A percentile compares a stretch with the other conserved stretches of the same genome.
phyloP scores from a whole-genome alignment of 2,329 filamentous ascomycete species.

The Beauveria asiatica region DNA sequence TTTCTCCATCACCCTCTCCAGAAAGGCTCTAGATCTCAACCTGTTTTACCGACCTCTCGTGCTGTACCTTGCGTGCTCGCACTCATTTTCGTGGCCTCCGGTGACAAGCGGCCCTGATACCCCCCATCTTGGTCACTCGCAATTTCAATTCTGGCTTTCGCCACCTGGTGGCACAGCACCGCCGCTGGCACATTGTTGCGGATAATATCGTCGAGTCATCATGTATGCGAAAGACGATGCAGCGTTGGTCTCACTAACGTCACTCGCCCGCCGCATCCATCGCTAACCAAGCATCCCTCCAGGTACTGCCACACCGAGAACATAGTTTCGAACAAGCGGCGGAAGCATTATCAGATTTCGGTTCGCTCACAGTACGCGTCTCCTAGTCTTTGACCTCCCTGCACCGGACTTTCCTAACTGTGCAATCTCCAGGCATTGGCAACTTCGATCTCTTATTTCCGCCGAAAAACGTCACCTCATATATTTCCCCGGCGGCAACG shows the following conservation, averaged over 20 bases:
- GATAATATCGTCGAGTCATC: background rate
- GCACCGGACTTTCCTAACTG: background rate
- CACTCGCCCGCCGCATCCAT: background rate
- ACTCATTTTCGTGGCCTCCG: background rate
- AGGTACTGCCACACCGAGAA: constrained; percentile 59
- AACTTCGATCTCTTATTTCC: constrained; percentile 84
- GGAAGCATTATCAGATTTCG: constrained; percentile 59
- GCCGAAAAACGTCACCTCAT: constrained; percentile 66
- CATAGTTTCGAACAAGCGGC: constrained; percentile 50
- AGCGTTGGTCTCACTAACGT: constrained; percentile 1
- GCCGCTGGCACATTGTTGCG: constrained; percentile 1
- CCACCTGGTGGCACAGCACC: constrained; percentile 6
- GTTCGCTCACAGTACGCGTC: constrained; percentile 55
- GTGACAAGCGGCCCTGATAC: constrained; percentile 1
- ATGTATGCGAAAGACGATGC: constrained; percentile 11
- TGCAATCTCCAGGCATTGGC: constrained; percentile 60
- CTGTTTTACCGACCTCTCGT: background rate
- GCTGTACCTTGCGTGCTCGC: background rate
- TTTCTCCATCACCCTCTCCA: background rate
- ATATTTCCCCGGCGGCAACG: constrained; percentile 73
- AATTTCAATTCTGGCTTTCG: constrained; percentile 5
- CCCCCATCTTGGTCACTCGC: constrained; percentile 5
- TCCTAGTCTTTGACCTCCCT: background rate
- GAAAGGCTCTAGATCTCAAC: background rate
- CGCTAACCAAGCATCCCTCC: constrained; percentile 6